Base-by-base conservation (phyloP, 2,329 filamentous ascomycete species). In the Didymella pinodella region DNA sequence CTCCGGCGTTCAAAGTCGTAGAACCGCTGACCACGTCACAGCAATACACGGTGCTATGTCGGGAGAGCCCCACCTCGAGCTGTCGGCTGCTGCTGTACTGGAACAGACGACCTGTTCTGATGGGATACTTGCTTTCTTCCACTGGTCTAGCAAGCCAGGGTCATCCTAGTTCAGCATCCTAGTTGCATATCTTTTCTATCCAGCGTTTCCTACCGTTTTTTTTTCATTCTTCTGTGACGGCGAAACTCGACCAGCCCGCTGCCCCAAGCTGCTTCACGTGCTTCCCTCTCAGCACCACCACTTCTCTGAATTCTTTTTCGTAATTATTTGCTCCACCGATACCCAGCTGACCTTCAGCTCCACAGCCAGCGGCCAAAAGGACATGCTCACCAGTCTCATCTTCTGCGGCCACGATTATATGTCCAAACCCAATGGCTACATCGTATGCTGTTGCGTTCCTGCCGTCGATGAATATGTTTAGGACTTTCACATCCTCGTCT, bases 401-500 rank as follows among this genome's bases (percentile, higher is more conserved):
- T 8, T 25, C 50, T 20, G 65, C 71, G 12, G 71, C 72, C 4
- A 74, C 66, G 11, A 76, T 16, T 6, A 75, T 41, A 55, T 75
- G 68, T 7, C 69, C 73, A 52, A 55, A 57, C 3, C 74, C 74
- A 31, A 75, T 48, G 0, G 68, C 68, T 6, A 75, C 66, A 64
- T 72, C 64, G 18, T 54, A 65, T 26, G 67, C 70, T 0, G 2
- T 38, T 12, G 67, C 67, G 6, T 61, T 50, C 6, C 50, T 14
- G 0, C 68, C 72, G 34, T 70, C 44, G 31, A 75, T 70, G 10
- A 22, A 16, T 7, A 75, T 58, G 5, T 59, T 55, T 7, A 72
- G 56, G 18, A 59, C 64, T 51, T 68, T 70, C 11, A 77, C 65
- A 52, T 69, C 67, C 7, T 74, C 70, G 44, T 75, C 74, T n/a